Conservation (phyloP, 2,329 filamentous ascomycete species). For the Rutstroemia sydowiana region DNA sequence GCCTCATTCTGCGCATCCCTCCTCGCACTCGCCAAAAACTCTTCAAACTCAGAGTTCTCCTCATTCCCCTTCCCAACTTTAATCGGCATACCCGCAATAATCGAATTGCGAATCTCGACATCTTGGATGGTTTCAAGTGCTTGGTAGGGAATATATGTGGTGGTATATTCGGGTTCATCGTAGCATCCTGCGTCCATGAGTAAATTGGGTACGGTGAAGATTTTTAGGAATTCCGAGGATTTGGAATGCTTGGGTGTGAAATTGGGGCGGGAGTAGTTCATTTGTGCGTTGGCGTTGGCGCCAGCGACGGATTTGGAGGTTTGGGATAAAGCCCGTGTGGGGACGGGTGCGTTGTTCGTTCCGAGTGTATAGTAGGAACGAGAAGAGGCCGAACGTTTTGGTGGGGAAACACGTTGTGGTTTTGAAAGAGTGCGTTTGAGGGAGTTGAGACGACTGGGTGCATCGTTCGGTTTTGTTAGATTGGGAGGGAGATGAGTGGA, state of each 20-base stretch:
- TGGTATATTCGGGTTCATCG: not conserved
- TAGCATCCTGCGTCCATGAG: not conserved
- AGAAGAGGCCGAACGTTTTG: not conserved
- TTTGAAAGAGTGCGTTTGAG: not conserved
- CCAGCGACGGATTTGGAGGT: not conserved
- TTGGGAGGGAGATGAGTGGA: not conserved
- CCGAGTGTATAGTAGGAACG: slow-evolving; percentile 1
- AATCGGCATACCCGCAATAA: not conserved
- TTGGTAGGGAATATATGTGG: not conserved
- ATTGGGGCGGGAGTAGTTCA: not conserved
- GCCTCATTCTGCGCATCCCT: not conserved
- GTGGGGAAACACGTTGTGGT: not conserved
- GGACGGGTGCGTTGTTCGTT: not conserved
- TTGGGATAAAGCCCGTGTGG: not conserved
- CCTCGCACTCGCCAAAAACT: not conserved
- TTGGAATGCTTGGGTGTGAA: not conserved
- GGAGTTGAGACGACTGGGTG: not conserved
- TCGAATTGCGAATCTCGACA: no score
- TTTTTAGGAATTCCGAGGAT: not conserved
- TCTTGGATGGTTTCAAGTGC: no score
- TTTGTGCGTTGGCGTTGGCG: not conserved
- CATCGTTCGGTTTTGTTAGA: no score
- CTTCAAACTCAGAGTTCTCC: not conserved
- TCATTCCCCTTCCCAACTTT: not conserved
- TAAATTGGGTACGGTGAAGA: not conserved